These are phyloP conservation scores for Rhynchosporium secalis DNA, from an alignment of 2,329 filamentous ascomycete genomes.

Conservation along the genomic window DNA sequence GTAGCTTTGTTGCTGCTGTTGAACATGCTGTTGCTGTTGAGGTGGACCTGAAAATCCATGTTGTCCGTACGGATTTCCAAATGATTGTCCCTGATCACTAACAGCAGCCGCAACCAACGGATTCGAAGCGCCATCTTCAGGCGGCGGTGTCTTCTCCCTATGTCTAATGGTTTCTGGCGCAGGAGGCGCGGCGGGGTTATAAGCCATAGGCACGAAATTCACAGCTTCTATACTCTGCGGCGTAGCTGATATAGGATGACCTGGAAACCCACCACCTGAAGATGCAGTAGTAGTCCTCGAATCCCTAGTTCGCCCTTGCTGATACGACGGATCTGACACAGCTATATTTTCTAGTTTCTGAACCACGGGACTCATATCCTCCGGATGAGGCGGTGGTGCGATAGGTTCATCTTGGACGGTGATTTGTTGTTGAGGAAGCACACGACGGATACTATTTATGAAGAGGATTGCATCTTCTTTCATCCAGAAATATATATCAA, in stretches of 20 bases:
- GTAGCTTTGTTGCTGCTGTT: conserved; percentile 29
- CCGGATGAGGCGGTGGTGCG: conserved; percentile 47
- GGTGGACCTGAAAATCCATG: conserved; percentile 29
- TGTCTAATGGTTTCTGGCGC: conserved; percentile 71
- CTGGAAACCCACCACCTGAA: conserved; percentile 30
- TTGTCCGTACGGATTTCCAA: conserved; percentile 47
- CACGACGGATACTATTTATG: conserved; percentile 64
- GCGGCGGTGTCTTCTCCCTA: conserved; percentile 78
- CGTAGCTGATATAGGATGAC: conserved; percentile 42
- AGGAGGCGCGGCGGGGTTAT: conserved; percentile 77
- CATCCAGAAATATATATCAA: conserved; percentile 81
- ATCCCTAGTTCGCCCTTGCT: conserved; percentile 35
- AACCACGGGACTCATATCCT: conserved; percentile 66
- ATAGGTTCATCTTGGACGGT: conserved; percentile 65
- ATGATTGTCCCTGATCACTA: conserved; percentile 56
- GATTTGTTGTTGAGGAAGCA: conserved; percentile 61
- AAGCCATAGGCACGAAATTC: conserved; percentile 65
- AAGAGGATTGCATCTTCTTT: conserved; percentile 70
- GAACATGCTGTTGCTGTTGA: conserved; percentile 15
- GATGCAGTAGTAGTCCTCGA: conserved; percentile 28
- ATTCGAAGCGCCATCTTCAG: conserved; percentile 62
- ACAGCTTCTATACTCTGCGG: conserved; percentile 41
- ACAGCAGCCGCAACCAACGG: conserved; percentile 59
- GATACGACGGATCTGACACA: conserved; percentile 59
- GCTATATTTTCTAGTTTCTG: conserved; percentile 72